Evolutionary conservation across 2,329 filamentous ascomycete species (phyloP).

Genomic region (Bipolaris bicolor): DNA sequence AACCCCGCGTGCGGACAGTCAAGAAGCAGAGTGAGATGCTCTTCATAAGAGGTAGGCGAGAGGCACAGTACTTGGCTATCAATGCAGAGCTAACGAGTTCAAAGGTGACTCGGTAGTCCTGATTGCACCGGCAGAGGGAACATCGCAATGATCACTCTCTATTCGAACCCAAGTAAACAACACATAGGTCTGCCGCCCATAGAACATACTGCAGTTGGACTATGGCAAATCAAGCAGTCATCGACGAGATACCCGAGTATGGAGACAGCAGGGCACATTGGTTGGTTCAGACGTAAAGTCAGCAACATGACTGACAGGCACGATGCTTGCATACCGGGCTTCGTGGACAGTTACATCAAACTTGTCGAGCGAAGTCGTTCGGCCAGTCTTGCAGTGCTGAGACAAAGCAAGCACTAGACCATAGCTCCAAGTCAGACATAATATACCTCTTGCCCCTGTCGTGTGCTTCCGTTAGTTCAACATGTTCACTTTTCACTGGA

Average conservation of each 20-base stretch:
- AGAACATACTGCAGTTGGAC: not conserved
- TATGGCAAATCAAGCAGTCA: slow-evolving; percentile 6
- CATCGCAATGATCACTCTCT: slow-evolving; percentile 30
- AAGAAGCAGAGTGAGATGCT: slow-evolving; percentile 99
- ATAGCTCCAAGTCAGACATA: not conserved
- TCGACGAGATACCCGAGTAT: slow-evolving; percentile 33
- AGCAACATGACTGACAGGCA: not conserved
- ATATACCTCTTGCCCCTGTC: not conserved
- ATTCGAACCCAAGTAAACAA: slow-evolving; percentile 11
- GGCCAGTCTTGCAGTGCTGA: not conserved
- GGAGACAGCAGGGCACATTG: slow-evolving; percentile 5
- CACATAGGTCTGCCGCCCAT: slow-evolving; percentile 1
- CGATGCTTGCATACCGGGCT: not conserved
- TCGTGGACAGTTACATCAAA: not conserved
- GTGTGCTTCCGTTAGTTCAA: not conserved
- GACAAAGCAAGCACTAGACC: not conserved
- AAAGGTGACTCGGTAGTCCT: slow-evolving; percentile 59
- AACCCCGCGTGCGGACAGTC: slow-evolving; percentile 66
- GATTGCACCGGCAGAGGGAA: slow-evolving; percentile 51
- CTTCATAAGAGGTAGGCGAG: slow-evolving; percentile 81
- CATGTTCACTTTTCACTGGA: not conserved
- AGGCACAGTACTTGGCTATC: not conserved
- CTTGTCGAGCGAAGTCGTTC: not conserved
- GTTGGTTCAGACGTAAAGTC: not conserved
- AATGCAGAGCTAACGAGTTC: slow-evolving; percentile 2